Evolutionary conservation across 2,329 filamentous ascomycete species (phyloP), one percentile per base, ranked within the genome.

Genomic region (Lojkania enalia): DNA sequence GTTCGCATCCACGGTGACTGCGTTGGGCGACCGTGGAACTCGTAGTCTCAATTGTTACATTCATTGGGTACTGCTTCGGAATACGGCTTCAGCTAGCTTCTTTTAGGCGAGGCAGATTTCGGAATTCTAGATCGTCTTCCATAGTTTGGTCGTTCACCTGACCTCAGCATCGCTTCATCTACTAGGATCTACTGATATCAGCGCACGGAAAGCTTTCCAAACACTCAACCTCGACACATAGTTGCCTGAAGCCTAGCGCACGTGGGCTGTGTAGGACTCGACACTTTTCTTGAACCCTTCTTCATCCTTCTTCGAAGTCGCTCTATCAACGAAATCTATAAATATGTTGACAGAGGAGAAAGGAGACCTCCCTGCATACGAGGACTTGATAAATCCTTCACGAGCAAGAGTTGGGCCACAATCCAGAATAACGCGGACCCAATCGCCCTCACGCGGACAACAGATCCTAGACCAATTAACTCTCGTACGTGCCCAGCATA

Each of bases 401-500:
- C 15, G 6, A 3, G 23, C 21, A 36, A 20, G 15, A 7, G 25
- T 27, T n/a, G 9, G n/a, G 25, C 25, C 7, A 13, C 18, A 12
- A 29, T 39, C 18, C 40, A 30, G 30, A 20, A 14, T 29, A 12
- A 25, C n/a, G 6, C 36, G 20, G 4, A 39, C 32, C n/a, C 23
- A 18, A 13, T 25, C 36, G 16, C 35, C 41, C 20, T 41, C 51
- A 23, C 53, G 57, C 19, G 60, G 57, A 35, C 63, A 69, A 49
- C 51, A 57, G 21, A 61, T 67, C 31, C 57, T 70, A 46, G 57
- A 62, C 46, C 66, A 71, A 25, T 57, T 75, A 12, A 64, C 66
- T 9, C 55, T 66, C 21, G 66, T 69, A 16, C 72, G 74, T 39
- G 64, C 67, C 4, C 61, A 65, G 23, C 70, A 73, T 39, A 69